These are phyloP conservation scores for Alternaria longipes DNA, from an alignment of 2,329 filamentous ascomycete species.

Conservation along the genomic window DNA sequence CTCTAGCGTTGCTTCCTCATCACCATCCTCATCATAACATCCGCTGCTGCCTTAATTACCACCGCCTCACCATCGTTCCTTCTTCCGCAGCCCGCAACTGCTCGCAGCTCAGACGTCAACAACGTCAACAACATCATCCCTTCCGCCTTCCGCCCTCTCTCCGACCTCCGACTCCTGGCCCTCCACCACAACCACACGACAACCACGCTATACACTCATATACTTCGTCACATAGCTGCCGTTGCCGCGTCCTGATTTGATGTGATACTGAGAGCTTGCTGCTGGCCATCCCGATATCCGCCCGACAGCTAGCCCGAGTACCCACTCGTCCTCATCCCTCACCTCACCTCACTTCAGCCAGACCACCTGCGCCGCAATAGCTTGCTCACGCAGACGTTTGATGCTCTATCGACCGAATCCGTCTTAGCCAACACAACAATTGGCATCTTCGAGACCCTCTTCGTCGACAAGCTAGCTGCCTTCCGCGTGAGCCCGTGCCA, in stretches of 20 bases:
- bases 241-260: constrained; percentile 45
- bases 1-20: constrained; percentile 33
- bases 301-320: constrained; percentile 30
- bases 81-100: constrained; percentile 38
- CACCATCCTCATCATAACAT: background rate
- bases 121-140: constrained; percentile 21
- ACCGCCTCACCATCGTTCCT: constrained; percentile 41
- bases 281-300: constrained; percentile 36
- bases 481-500: constrained; percentile 42
- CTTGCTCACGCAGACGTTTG: constrained; percentile 37
- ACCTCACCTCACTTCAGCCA: constrained; percentile 22
- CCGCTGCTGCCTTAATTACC: constrained; percentile 30
- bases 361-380: constrained; percentile 22
- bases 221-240: constrained; percentile 42
- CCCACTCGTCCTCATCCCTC: constrained; percentile 24
- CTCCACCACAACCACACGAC: constrained; percentile 26
- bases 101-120: constrained; percentile 31
- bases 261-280: constrained; percentile 39
- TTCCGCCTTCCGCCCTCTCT: constrained; percentile 20
- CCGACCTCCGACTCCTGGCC: constrained; percentile 17
- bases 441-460: constrained; percentile 30
- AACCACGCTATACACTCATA: constrained; percentile 42
- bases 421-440: constrained; percentile 37
- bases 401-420: constrained; percentile 33
- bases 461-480: constrained; percentile 39